Conservation (phyloP, 176 grass and related monocot species). For the Oryza rufipogon region DNA sequence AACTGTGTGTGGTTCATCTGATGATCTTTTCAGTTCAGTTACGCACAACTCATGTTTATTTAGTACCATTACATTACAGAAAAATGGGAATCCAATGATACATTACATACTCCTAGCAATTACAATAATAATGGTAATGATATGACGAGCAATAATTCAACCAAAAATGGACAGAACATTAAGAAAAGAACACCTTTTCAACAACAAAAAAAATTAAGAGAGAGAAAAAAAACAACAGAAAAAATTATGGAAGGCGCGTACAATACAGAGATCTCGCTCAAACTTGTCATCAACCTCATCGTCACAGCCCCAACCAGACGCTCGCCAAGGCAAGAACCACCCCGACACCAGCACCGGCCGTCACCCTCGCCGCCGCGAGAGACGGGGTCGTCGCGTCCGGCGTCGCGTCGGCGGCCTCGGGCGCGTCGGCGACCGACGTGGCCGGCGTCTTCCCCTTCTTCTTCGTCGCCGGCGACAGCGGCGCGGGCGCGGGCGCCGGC, state of each 20-base stretch:
- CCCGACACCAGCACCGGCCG: slow-evolving; percentile 18
- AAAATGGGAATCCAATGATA: slow-evolving; percentile 18
- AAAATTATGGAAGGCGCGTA: neutral
- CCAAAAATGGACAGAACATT: slow-evolving; percentile 31
- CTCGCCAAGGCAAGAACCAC: slow-evolving; percentile 44
- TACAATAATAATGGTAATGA: slow-evolving; percentile 11
- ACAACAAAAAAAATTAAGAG: neutral
- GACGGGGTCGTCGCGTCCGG: slow-evolving; percentile 41
- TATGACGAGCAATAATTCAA: neutral
- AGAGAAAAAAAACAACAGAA: neutral
- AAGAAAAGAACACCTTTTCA: neutral
- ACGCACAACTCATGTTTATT: slow-evolving; percentile 38
- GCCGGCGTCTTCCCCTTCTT: slow-evolving; percentile 64
- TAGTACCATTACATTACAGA: slow-evolving; percentile 44
- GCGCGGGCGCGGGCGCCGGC: slow-evolving; percentile 54
- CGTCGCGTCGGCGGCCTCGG: slow-evolving; percentile 49
- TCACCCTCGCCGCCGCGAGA: slow-evolving; percentile 15
- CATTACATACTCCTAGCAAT: slow-evolving; percentile 43
- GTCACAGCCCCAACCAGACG: slow-evolving; percentile 59
- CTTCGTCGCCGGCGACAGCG: slow-evolving; percentile 38
- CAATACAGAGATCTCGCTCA: neutral
- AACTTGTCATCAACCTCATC: neutral
- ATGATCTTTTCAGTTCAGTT: neutral
- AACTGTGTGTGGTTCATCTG: neutral
- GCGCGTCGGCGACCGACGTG: slow-evolving; percentile 50